phyloP scores from a whole-genome alignment of 2,329 filamentous ascomycete genomes.

The Cercospora beticola region DNA sequence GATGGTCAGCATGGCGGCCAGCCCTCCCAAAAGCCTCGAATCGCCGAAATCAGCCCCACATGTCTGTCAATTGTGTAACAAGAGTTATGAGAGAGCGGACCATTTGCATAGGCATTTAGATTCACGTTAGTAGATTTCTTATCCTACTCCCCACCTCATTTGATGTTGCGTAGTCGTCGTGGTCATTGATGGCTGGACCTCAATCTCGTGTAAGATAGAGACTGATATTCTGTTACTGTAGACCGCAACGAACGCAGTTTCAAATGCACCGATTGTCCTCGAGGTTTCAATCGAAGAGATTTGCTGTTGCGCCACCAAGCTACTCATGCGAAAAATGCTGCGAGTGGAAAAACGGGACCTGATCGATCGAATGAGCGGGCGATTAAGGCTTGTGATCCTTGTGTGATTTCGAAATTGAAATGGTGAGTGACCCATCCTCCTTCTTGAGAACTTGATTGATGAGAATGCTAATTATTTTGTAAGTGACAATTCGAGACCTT shows the following conservation, averaged over 20 bases:
- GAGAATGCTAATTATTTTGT: too few relatives aligned
- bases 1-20: background rate
- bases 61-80: conserved; percentile 34
- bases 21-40: background rate
- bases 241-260: conserved; percentile 35
- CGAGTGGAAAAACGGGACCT: conserved; percentile 24
- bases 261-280: conserved; percentile 34
- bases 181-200: background rate
- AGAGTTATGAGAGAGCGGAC: conserved; percentile 35
- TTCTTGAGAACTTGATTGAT: too few relatives aligned
- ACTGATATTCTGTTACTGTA: background rate
- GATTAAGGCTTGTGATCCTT: conserved; percentile 36
- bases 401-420: conserved; percentile 37
- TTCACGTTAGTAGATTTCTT: conserved; percentile 28
- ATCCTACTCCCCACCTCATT: background rate
- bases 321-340: conserved; percentile 32
- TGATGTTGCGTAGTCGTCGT: background rate
- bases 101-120: conserved; percentile 37
- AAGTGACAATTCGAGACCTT: conserved; percentile 34
- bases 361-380: conserved; percentile 30
- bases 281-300: conserved; percentile 37
- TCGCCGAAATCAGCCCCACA: conserved; percentile 4
- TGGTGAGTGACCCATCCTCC: too few relatives aligned
- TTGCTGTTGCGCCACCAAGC: conserved; percentile 35
- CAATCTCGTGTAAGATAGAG: too few relatives aligned